These are phyloP conservation scores for Tylopilus subfusipes DNA, from an alignment of 768 basidiomycete genomes.

Conservation along the genomic window DNA sequence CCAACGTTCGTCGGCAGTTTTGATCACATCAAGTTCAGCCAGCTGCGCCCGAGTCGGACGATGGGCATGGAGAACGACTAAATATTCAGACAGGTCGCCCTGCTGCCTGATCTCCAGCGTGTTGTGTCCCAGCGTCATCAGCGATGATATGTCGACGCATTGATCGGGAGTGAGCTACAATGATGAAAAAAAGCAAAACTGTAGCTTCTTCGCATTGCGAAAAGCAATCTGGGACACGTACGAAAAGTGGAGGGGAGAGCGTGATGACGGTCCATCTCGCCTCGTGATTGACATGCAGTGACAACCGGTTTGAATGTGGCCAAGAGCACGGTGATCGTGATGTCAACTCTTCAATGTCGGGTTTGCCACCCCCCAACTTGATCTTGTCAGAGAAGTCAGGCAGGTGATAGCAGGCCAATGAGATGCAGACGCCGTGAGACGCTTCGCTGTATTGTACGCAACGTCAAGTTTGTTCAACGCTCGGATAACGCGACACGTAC, in stretches of 20 bases:
- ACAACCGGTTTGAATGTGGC: constrained; percentile 35
- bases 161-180: constrained; percentile 45
- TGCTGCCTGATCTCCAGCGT: constrained; percentile 41
- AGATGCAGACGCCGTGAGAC: constrained; percentile 39
- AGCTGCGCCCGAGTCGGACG: constrained; percentile 47
- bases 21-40: constrained; percentile 17
- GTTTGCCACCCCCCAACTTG: constrained; percentile 11
- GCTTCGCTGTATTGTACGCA: constrained; percentile 28
- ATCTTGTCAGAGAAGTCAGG: constrained; percentile 19
- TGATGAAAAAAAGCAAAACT: background rate
- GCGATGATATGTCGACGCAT: constrained; percentile 50
- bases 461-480: background rate
- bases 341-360: constrained; percentile 20
- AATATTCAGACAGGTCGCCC: constrained; percentile 42
- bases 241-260: constrained; percentile 32
- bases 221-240: constrained; percentile 27
- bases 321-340: constrained; percentile 37
- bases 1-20: constrained; percentile 20
- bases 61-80: constrained; percentile 48
- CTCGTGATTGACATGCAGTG: constrained; percentile 9
- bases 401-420: constrained; percentile 43
- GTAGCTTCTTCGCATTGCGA: background rate
- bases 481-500: constrained; percentile 28
- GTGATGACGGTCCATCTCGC: constrained; percentile 12
- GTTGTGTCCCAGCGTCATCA: constrained; percentile 41